Conservation (phyloP, 176 grass and related monocot species). For the Phragmites australis region DNA sequence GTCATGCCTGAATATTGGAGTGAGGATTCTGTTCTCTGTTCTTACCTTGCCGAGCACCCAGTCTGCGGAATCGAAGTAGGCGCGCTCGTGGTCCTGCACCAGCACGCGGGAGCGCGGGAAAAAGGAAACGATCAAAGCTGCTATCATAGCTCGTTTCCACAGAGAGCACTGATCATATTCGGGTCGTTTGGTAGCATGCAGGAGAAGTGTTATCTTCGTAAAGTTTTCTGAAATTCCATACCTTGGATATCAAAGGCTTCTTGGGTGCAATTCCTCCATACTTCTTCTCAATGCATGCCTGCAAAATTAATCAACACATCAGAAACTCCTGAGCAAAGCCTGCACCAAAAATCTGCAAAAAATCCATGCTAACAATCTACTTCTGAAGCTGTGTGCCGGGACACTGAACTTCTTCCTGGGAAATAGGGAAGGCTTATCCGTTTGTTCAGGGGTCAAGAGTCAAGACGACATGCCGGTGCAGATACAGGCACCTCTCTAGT, state of each 20-base stretch:
- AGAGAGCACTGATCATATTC: background rate
- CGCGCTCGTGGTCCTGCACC: conserved; percentile 85
- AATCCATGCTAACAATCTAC: background rate
- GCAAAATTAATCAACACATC: conserved; percentile 10
- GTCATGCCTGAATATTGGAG: background rate
- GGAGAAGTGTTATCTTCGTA: background rate
- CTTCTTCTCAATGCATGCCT: conserved; percentile 67
- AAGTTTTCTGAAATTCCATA: background rate
- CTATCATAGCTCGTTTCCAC: background rate
- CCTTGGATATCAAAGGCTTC: conserved; percentile 96
- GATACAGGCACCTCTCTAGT: conserved; percentile 10
- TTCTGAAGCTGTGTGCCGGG: background rate
- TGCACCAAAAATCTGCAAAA: background rate
- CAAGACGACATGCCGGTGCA: conserved; percentile 26
- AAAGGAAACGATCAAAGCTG: background rate
- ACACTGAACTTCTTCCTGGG: background rate
- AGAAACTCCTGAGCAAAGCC: background rate
- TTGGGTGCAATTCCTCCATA: conserved; percentile 82
- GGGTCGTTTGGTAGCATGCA: background rate
- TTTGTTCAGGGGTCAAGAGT: conserved; percentile 17
- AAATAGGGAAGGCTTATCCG: conserved; percentile 19
- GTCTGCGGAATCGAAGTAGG: conserved; percentile 91
- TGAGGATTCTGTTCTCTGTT: background rate
- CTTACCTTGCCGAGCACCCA: conserved; percentile 96
- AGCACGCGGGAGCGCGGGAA: background rate